These are phyloP conservation scores for Puccinellia tenuiflora DNA, from an alignment of 176 grass and related monocot genomes.

Conservation along the genomic window DNA sequence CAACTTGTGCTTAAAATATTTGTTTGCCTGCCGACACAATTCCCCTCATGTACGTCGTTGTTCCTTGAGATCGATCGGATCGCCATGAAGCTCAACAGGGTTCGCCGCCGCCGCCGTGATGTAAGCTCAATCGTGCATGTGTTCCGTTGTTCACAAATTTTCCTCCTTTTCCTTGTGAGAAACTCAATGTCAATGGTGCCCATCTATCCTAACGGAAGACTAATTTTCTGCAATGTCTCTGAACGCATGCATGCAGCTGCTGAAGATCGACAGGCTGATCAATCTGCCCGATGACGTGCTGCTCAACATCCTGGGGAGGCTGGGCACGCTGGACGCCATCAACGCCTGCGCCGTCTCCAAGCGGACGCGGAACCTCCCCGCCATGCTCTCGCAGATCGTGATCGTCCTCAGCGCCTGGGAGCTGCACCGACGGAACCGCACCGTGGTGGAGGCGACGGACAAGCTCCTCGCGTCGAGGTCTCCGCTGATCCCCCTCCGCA, in stretches of 20 bases:
- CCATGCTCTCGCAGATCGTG: background rate
- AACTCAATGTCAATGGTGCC: too few species aligned
- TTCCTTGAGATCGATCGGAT: too few species aligned
- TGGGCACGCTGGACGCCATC: background rate
- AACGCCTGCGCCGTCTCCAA: background rate
- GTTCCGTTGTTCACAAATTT: too few species aligned
- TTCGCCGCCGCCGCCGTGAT: too few species aligned
- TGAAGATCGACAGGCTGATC: background rate
- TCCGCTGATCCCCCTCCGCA: background rate
- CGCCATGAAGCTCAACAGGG: too few species aligned
- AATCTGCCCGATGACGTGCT: background rate
- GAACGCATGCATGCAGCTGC: background rate
- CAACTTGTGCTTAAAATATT: too few species aligned
- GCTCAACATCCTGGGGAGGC: background rate
- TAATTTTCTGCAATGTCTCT: too few species aligned
- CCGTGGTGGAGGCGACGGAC: background rate
- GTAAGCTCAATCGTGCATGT: too few species aligned
- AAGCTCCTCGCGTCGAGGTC: background rate
- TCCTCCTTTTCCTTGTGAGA: too few species aligned
- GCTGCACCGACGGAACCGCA: background rate
- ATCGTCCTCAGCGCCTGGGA: background rate
- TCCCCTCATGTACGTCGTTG: too few species aligned
- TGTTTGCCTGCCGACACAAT: too few species aligned
- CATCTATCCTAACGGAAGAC: too few species aligned
- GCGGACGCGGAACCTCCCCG: background rate